Evolutionary conservation across 495 filamentous ascomycete genomes (phyloP).

Genomic region (Lasiosphaeriaceae sp.): DNA sequence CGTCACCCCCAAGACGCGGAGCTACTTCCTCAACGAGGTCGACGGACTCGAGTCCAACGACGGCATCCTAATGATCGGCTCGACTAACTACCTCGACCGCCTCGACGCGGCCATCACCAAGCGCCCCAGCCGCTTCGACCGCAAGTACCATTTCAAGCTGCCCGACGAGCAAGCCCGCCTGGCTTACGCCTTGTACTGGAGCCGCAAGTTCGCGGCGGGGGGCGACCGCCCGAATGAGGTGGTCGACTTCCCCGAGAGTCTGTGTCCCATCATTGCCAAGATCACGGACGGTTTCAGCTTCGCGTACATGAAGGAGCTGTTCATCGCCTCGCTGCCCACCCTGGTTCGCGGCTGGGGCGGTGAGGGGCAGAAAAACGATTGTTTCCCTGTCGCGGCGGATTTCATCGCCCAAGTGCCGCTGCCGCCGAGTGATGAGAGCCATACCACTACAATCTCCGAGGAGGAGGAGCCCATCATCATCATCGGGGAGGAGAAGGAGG

Average conservation of each 20-base stretch:
- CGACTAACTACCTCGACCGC: conserved; percentile 49
- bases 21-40: conserved; percentile 50
- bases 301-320: conserved; percentile 55
- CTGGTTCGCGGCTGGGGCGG: conserved; percentile 1
- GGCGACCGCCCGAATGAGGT: conserved; percentile 37
- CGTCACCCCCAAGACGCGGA: conserved; percentile 41
- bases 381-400: background rate
- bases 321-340: conserved; percentile 40
- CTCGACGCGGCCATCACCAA: conserved; percentile 53
- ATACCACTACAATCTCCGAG: background rate
- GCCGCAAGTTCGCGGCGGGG: conserved; percentile 42
- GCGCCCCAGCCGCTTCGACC: conserved; percentile 54
- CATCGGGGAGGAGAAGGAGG: background rate
- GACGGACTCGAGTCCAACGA: conserved; percentile 53
- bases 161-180: conserved; percentile 42
- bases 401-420: background rate
- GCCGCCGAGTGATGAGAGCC: background rate
- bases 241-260: conserved; percentile 42
- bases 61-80: conserved; percentile 55
- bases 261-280: conserved; percentile 43
- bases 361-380: too few relatives aligned
- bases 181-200: conserved; percentile 48
- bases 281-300: conserved; percentile 53
- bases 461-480: background rate
- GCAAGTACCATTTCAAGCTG: conserved; percentile 53